Base-by-base conservation (phyloP, 176 grass and related monocot genomes). In the Oryza meyeriana region DNA sequence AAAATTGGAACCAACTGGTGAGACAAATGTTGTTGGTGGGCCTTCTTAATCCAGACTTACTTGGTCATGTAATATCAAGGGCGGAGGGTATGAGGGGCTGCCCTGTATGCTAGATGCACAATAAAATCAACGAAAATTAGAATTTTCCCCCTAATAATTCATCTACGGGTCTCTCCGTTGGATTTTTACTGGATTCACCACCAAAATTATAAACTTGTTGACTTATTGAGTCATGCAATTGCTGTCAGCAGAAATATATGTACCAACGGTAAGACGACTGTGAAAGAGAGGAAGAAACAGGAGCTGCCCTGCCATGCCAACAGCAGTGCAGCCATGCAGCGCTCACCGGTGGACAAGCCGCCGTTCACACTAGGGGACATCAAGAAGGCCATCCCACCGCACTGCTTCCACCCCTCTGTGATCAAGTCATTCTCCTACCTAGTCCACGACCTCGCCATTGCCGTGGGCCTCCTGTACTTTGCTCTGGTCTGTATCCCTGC, bases 331-430 rank as follows among this genome's bases (percentile, higher is more conserved):
- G 72, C 78, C 3, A 18, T 92, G 35, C 90, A 82, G 48, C 92
- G 89, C 9, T 87, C 92, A 0, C 94, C 94, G 6, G 90, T 82
- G 38, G 90, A 91, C 47, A 92, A 87, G 71, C 95, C 95, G 0
- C 86, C 95, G n/a, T 97, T 97, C 84, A 86, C 90, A n/a, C 72
- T 97, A 24, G 80, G 90, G 9, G 92, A 97, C 83, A 94, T 97
- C 80, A 97, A 94, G 86, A 94, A 90, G 83, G 95, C 88, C 29
- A 97, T 97, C 38, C 95, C 95, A 0, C 86, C 92, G 20, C 95
- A 94, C 81, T 97, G 95, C 88, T 97, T 97, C 62, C 20, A 89
- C 39, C 95, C 90, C 61, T 94, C 92, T 1, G 27, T 94, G 39
- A 47, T 94, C 57, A 91, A 89, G 38, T 97, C 95, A 22, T 97